phyloP scores from a whole-genome alignment of 208 protist species.

The Leishmania tarentolae region DNA sequence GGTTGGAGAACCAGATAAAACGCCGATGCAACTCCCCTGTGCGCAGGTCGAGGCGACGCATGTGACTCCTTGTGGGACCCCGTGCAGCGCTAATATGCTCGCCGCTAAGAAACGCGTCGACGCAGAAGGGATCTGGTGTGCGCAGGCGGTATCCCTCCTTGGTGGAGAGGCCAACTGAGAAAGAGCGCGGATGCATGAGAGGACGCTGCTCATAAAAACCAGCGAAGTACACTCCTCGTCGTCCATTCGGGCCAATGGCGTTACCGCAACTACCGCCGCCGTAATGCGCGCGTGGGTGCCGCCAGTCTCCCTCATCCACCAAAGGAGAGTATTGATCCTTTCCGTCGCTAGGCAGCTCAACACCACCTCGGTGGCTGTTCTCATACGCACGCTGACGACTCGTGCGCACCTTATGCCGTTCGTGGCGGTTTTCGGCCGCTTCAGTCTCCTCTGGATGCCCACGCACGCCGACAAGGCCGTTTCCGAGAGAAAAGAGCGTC shows the following conservation, averaged over 20 bases:
- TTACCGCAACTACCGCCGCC: constrained; percentile 3
- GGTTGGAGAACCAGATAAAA: constrained; percentile 76
- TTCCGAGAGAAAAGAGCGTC: constrained; percentile 81
- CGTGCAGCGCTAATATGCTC: constrained; percentile 75
- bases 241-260: background rate
- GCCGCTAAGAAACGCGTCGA: constrained; percentile 83
- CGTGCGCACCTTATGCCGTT: constrained; percentile 9
- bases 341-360: constrained; percentile 4
- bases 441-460: constrained; percentile 78
- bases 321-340: background rate
- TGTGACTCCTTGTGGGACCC: constrained; percentile 59
- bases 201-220: constrained; percentile 79
- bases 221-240: constrained; percentile 58
- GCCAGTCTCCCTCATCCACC: background rate
- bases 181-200: constrained; percentile 34
- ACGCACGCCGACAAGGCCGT: constrained; percentile 80
- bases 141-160: constrained; percentile 72
- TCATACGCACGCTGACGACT: constrained; percentile 22
- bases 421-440: constrained; percentile 19
- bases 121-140: constrained; percentile 82
- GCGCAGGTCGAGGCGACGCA: constrained; percentile 66
- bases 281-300: constrained; percentile 7
- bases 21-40: constrained; percentile 76
- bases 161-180: constrained; percentile 37
- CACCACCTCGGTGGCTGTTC: background rate